Percentiles rank a stretch among this genome's conserved stretches.
These are phyloP conservation scores for Salmacisia buchloeana DNA, from an alignment of 1,284 basidiomycete species.

Conservation along the genomic window DNA sequence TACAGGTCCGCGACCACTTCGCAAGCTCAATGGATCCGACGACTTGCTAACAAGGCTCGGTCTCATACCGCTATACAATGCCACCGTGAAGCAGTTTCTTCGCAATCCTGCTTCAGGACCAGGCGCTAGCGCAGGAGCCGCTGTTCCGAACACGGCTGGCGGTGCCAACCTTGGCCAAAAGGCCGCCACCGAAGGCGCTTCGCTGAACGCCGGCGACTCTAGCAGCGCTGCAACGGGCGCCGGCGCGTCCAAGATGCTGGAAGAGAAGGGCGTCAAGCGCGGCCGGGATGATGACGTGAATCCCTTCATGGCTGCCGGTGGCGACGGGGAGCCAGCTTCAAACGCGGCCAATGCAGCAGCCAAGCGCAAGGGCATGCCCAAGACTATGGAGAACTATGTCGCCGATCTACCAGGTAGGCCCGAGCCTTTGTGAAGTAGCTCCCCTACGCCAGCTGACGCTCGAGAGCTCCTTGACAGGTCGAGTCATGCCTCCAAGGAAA, in stretches of 20 bases:
- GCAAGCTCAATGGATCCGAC: background rate
- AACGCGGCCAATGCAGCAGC: background rate
- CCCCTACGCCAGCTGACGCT: background rate
- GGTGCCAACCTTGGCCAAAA: no score
- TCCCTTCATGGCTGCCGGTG: background rate
- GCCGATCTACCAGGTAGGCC: slow-evolving; percentile 12
- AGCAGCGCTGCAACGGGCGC: no score
- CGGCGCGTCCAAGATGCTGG: background rate
- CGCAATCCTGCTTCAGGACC: background rate
- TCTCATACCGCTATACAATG: slow-evolving; percentile 6
- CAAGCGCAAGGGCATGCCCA: slow-evolving; percentile 7
- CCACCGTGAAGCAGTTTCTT: background rate
- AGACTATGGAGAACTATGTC: slow-evolving; percentile 16
- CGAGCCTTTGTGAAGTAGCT: background rate
- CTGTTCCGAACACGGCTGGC: no score
- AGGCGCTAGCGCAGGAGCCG: no score
- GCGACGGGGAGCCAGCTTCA: no score
- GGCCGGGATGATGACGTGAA: background rate
- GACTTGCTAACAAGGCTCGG: background rate
- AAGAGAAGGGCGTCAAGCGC: background rate
- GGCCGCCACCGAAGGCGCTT: background rate
- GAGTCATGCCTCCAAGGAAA: slow-evolving; percentile 4
- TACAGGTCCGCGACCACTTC: background rate
- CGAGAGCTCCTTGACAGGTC: background rate
- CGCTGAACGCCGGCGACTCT: background rate